Percentiles rank a stretch among this genome's conserved stretches.
phyloP scores from a whole-genome alignment of 805 yeast species.

The Lipomyces sp. region DNA sequence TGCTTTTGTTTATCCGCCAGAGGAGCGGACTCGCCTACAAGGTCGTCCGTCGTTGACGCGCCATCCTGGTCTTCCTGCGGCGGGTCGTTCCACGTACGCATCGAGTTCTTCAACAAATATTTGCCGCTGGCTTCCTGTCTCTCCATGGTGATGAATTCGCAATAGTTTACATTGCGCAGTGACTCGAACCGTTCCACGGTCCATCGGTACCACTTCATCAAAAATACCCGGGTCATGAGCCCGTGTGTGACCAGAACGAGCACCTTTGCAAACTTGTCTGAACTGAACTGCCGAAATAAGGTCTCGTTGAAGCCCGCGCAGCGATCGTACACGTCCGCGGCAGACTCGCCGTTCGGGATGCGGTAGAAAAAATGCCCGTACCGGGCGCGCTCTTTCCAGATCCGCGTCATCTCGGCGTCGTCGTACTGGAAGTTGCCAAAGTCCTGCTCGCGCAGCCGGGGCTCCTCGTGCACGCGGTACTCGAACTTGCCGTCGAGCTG shows the following conservation, averaged over 20 bases:
- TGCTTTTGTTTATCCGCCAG: slow-evolving; percentile 1
- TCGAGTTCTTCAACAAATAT: slow-evolving; percentile 56
- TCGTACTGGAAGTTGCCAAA: slow-evolving; percentile 88
- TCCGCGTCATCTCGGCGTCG: slow-evolving; percentile 66
- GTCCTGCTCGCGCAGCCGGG: slow-evolving; percentile 90
- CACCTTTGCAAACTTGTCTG: slow-evolving; percentile 70
- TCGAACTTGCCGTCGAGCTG: slow-evolving; percentile 50
- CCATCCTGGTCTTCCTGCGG: background rate
- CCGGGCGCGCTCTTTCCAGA: slow-evolving; percentile 79
- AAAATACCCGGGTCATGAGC: slow-evolving; percentile 86
- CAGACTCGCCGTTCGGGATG: slow-evolving; percentile 91
- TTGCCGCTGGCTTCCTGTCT: slow-evolving; percentile 46
- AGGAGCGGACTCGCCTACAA: too few species aligned
- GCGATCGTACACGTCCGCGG: slow-evolving; percentile 92
- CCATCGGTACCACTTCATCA: slow-evolving; percentile 96
- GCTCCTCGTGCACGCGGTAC: slow-evolving; percentile 74
- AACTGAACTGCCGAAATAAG: slow-evolving; percentile 71
- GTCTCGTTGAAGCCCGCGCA: slow-evolving; percentile 89
- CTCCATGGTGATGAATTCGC: slow-evolving; percentile 78
- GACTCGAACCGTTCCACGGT: slow-evolving; percentile 83
- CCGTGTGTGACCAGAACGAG: slow-evolving; percentile 89
- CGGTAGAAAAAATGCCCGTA: slow-evolving; percentile 88
- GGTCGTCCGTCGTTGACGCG: background rate
- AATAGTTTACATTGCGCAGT: slow-evolving; percentile 78
- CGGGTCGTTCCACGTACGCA: slow-evolving; percentile 68